Percentiles rank a stretch among this genome's conserved stretches.
Evolutionary conservation across 768 basidiomycete genomes (phyloP).

Genomic region (Mycena belliarum): DNA sequence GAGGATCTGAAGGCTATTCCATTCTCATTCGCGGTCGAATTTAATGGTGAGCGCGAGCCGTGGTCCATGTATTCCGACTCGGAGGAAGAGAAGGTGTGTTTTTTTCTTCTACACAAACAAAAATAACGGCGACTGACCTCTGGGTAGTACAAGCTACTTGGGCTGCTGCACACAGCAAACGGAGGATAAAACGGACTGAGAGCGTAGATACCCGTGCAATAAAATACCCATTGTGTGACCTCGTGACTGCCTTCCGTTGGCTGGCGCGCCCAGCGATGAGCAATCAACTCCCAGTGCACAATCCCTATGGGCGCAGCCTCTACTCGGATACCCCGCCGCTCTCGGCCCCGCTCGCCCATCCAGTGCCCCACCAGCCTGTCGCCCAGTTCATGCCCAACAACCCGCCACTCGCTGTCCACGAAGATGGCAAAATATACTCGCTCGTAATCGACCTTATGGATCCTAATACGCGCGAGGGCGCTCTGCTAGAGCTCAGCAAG

Average conservation of each 20-base stretch:
- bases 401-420: constrained; percentile 42
- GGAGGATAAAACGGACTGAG: not conserved
- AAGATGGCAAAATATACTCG: constrained; percentile 79
- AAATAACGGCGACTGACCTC: constrained; percentile 6
- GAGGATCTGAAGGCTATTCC: constrained; percentile 68
- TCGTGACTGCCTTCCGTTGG: not conserved
- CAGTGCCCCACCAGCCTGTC: constrained; percentile 51
- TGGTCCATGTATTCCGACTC: constrained; percentile 66
- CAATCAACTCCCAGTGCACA: constrained; percentile 61
- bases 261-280: constrained; percentile 38
- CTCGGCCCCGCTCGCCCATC: constrained; percentile 54
- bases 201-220: constrained; percentile 8
- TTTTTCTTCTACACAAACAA: not conserved
- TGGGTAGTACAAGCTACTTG: constrained; percentile 46
- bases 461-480: constrained; percentile 80
- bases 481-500: constrained; percentile 94
- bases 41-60: constrained; percentile 45
- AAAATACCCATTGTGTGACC: constrained; percentile 6
- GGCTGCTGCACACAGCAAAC: constrained; percentile 37
- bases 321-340: constrained; percentile 49
- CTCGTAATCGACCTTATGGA: constrained; percentile 89
- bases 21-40: constrained; percentile 67
- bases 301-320: constrained; percentile 57
- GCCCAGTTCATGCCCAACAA: constrained; percentile 41
- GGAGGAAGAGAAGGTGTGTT: constrained; percentile 60